Base-by-base conservation (phyloP, 2,329 filamentous ascomycete genomes). In the Stromatinia cepivora region DNA sequence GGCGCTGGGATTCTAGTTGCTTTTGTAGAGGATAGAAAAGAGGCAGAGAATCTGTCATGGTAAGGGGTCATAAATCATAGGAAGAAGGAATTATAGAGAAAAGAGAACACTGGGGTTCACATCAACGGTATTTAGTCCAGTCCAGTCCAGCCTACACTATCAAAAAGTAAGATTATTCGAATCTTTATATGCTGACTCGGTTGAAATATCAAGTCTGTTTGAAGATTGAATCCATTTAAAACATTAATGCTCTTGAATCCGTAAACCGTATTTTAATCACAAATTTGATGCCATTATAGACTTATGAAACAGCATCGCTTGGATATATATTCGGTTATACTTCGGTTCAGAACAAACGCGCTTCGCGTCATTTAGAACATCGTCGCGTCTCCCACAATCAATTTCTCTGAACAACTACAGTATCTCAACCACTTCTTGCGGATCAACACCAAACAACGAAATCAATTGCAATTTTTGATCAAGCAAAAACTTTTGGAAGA, bases 331-430 rank as follows among this genome's bases (percentile, higher is more conserved):
- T 36, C 59, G 59, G 59, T 13, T 36, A 63, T 6, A 48, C 11
- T 36, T 50, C 59, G 31, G 59, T 28, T 22, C 28, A 36, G 4
- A 63, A 25, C n/a, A 6, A 42, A 48, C 65, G 65, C 65, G 65
- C 42, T 59, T 48, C 54, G 65, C 53, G 54, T 62, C 45, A 68
- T 62, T 53, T n/a, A 8, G 31, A n/a, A 20, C 25, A 22, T 53
- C 31, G 66, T 45, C 57, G 66, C 66, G 56, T 68, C 56, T 36
- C 20, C 62, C 48, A 39, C 46, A 31, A 54, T 54, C 48, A 22
- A 65, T 39, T 65, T 48, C 59, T 62, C 58, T 36, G 20, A 36
- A 36, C 9, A 46, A 8, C 17, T 25, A 4, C 42, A 62, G 34
- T n/a, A 22, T 62, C 25, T 17, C 25, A 46, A 31, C 22, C 15